These are phyloP conservation scores for Gentiana macrophylla DNA, from an alignment of 257 asterid species.

Conservation along the genomic window DNA sequence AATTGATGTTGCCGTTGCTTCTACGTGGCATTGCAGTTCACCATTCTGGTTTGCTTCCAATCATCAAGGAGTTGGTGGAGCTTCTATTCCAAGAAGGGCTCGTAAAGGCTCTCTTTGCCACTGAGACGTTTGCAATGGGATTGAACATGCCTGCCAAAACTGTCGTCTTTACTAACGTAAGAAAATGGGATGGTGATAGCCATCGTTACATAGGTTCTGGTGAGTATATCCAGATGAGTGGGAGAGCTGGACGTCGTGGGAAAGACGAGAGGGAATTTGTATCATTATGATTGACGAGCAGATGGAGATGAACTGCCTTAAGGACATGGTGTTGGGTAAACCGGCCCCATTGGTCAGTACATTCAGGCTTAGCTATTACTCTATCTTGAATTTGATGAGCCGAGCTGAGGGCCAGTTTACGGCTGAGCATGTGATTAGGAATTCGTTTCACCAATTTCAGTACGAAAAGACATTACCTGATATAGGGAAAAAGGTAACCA, in stretches of 20 bases:
- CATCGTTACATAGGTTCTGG: conserved; percentile 95
- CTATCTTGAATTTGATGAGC: conserved; percentile 90
- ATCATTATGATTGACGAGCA: conserved; percentile 89
- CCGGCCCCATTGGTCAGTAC: conserved; percentile 99
- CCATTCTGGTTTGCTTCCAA: conserved; percentile 97
- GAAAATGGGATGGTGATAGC: conserved; percentile 98
- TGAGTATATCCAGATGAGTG: conserved; percentile 98
- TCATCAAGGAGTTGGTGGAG: conserved; percentile 92
- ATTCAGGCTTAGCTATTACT: conserved; percentile 90
- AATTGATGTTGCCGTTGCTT: conserved; percentile 88
- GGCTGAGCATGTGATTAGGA: conserved; percentile 90
- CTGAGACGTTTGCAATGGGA: conserved; percentile 99
- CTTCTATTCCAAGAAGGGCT: conserved; percentile 99
- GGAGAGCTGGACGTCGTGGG: conserved; percentile 99
- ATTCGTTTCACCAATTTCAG: conserved; percentile 96
- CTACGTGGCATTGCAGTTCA: conserved; percentile 97
- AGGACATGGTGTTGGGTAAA: conserved; percentile 97
- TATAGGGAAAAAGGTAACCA: conserved; percentile 65
- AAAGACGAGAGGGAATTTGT: conserved; percentile 96
- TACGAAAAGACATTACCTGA: conserved; percentile 94
- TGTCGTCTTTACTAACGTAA: conserved; percentile 88
- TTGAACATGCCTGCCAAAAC: conserved; percentile 99
- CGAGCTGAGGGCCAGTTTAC: conserved; percentile 98
- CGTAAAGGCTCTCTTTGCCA: conserved; percentile 93
- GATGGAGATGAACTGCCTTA: conserved; percentile 95